A percentile compares a stretch with the other conserved stretches of the same genome.
Conservation (phyloP, 441 rosid genomes). For the Melastoma candidum region DNA sequence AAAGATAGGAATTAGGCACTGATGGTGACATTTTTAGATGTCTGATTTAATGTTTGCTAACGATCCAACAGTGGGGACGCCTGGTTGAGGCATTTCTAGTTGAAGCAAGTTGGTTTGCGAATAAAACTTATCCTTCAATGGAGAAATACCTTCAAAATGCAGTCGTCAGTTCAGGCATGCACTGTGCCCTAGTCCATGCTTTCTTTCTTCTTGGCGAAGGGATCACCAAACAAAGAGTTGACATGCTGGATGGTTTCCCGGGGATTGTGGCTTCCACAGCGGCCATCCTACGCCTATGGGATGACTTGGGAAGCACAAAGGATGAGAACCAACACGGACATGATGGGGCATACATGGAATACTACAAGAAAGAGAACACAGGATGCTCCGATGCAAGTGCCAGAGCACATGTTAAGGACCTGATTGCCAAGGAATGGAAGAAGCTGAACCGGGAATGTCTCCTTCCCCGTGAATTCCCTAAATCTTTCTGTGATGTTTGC, state of each 20-base stretch:
- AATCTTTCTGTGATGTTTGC: conserved; percentile 24
- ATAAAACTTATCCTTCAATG: conserved; percentile 1
- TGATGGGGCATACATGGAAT: conserved; percentile 45
- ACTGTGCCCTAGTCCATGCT: conserved; percentile 8
- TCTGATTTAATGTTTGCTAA: neutral
- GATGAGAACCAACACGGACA: conserved; percentile 10
- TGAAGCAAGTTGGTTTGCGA: conserved; percentile 17
- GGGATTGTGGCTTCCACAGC: conserved; percentile 27
- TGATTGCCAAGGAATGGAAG: conserved; percentile 44
- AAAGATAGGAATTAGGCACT: neutral
- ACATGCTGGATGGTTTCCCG: conserved; percentile 22
- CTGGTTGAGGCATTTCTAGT: conserved; percentile 18
- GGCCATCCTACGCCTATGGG: conserved; percentile 55
- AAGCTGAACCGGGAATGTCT: conserved; percentile 30
- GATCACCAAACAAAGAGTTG: conserved; percentile 15
- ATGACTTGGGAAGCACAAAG: conserved; percentile 52
- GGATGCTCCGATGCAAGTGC: conserved; percentile 22
- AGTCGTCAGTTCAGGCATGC: conserved; percentile 10
- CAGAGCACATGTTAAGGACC: conserved; percentile 13
- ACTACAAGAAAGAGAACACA: conserved; percentile 26
- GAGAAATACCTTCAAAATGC: conserved; percentile 19
- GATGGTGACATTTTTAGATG: neutral
- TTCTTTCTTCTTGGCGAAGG: conserved; percentile 17
- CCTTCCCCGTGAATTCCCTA: conserved; percentile 20
- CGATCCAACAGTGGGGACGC: conserved; percentile 11